These are phyloP conservation scores for Scheffersomyces illinoinensis DNA, from an alignment of 1,139 yeast species.

Conservation along the genomic window DNA sequence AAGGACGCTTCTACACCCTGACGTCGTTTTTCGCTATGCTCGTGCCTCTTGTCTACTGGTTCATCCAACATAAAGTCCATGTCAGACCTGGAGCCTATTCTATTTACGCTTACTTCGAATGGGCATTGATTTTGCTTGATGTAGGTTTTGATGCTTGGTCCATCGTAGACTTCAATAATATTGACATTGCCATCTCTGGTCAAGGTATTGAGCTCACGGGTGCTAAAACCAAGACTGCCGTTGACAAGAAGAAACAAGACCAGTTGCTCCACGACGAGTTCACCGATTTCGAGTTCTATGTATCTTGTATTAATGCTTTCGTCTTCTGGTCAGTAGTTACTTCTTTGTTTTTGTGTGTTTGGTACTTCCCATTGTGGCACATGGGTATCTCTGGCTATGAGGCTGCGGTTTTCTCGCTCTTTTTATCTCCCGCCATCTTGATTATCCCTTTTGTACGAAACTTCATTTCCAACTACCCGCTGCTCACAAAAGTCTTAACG, in stretches of 20 bases:
- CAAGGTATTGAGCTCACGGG: conserved; percentile 16
- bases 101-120: conserved; percentile 89
- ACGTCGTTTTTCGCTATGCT: conserved; percentile 65
- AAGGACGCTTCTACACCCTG: conserved; percentile 56
- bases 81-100: conserved; percentile 93
- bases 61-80: conserved; percentile 90
- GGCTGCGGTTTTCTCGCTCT: conserved; percentile 56
- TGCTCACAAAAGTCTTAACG: conserved; percentile 53
- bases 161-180: conserved; percentile 60
- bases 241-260: background rate
- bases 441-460: conserved; percentile 52
- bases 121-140: conserved; percentile 84
- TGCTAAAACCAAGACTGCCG: conserved; percentile 1
- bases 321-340: conserved; percentile 85
- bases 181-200: conserved; percentile 43
- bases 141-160: conserved; percentile 84
- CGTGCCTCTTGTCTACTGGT: conserved; percentile 83
- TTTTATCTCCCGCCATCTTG: conserved; percentile 60
- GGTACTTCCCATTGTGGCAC: conserved; percentile 98
- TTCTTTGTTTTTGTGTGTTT: conserved; percentile 78
- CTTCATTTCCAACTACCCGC: conserved; percentile 42
- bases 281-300: conserved; percentile 41
- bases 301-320: conserved; percentile 58
- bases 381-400: conserved; percentile 98
- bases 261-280: conserved; percentile 21